These are phyloP conservation scores for Penicillium longicatenatum DNA, from an alignment of 495 filamentous ascomycete genomes.

Conservation along the genomic window DNA sequence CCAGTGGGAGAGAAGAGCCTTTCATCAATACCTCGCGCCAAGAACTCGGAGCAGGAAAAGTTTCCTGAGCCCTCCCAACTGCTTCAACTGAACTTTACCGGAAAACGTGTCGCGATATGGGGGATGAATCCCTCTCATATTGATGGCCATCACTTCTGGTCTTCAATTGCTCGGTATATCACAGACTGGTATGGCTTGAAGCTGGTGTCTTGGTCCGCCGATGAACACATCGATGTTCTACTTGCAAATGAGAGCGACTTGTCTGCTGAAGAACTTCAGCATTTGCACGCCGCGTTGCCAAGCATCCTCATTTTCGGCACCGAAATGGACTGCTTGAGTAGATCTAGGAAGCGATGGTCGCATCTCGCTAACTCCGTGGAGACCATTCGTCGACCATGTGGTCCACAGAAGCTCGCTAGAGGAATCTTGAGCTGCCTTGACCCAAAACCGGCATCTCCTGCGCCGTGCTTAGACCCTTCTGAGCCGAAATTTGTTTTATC, in stretches of 20 bases:
- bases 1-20: slow-evolving; percentile 17
- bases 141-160: slow-evolving; percentile 8
- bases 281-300: slow-evolving; percentile 12
- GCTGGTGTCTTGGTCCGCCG: slow-evolving; percentile 31
- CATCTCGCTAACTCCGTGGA: slow-evolving; percentile 31
- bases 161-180: slow-evolving; percentile 23
- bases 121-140: slow-evolving; percentile 15
- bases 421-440: slow-evolving; percentile 39
- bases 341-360: slow-evolving; percentile 8
- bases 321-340: background rate
- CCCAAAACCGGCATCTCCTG: background rate
- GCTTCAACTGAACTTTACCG: slow-evolving; percentile 15
- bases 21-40: background rate
- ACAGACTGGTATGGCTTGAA: slow-evolving; percentile 45
- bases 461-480: background rate
- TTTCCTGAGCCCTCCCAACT: slow-evolving; percentile 11
- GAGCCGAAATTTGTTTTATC: background rate
- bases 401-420: slow-evolving; percentile 62
- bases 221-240: slow-evolving; percentile 30
- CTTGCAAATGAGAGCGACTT: slow-evolving; percentile 37
- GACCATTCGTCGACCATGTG: slow-evolving; percentile 51
- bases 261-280: slow-evolving; percentile 5
- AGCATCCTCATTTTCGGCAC: slow-evolving; percentile 32
- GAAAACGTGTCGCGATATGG: slow-evolving; percentile 22
- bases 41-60: slow-evolving; percentile 9